Percentiles rank a stretch among this genome's conserved stretches.
Conservation (phyloP, 225 moss, liverwort and hornwort species). For the Physcomitrellopsis africana region DNA sequence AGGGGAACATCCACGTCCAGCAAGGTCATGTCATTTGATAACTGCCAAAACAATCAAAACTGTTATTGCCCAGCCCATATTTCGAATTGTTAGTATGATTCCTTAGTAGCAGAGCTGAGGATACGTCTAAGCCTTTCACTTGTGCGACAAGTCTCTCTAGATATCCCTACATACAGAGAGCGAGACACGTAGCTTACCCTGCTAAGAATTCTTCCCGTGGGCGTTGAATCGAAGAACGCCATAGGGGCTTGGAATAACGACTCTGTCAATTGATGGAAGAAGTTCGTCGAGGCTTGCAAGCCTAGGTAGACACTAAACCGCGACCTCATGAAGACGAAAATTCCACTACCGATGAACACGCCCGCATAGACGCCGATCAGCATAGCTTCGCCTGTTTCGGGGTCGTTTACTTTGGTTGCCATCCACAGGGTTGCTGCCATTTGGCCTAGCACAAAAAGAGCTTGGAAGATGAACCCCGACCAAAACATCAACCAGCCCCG, state of each 20-base stretch:
- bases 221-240: constrained; percentile 58
- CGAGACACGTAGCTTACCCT: constrained; percentile 30
- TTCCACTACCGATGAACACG: constrained; percentile 33
- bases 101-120: too few relatives aligned
- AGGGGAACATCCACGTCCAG: constrained; percentile 44
- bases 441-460: constrained; percentile 40
- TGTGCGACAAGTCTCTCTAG: background rate
- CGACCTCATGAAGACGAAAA: constrained; percentile 43
- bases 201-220: constrained; percentile 50
- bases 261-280: constrained; percentile 39
- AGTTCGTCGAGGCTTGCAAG: constrained; percentile 39
- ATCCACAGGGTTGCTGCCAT: constrained; percentile 51
- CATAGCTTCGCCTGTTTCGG: background rate
- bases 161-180: background rate
- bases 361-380: constrained; percentile 37
- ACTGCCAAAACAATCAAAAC: constrained; percentile 31
- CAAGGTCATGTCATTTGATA: constrained; percentile 42
- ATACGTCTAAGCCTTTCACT: too few relatives aligned
- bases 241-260: constrained; percentile 54
- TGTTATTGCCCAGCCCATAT: too few relatives aligned
- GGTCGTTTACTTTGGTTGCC: constrained; percentile 28
- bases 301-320: constrained; percentile 42
- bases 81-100: too few relatives aligned
- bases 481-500: constrained; percentile 35
- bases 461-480: constrained; percentile 23